These are phyloP conservation scores for Plantago major DNA, from an alignment of 257 asterid species.

Conservation along the genomic window DNA sequence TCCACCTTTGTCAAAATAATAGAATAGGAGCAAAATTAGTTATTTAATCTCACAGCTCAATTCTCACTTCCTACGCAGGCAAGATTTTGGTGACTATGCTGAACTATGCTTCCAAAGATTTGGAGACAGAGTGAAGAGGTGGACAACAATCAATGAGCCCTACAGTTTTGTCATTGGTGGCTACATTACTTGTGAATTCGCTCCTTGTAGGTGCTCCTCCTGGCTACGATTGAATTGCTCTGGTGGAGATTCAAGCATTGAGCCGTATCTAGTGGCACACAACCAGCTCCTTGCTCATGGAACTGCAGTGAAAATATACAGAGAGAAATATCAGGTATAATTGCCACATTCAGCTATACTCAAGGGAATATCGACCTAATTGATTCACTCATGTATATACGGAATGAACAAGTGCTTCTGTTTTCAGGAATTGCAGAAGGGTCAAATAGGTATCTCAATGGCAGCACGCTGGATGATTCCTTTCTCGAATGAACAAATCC, in stretches of 20 bases:
- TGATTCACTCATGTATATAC: too few species aligned
- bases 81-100: conserved; percentile 21
- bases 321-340: conserved; percentile 19
- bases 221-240: conserved; percentile 17
- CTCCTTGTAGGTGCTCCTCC: conserved; percentile 23
- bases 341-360: too few species aligned
- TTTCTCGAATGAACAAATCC: neutral
- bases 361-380: neutral
- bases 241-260: conserved; percentile 19
- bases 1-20: neutral
- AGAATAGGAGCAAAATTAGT: too few species aligned
- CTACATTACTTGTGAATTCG: conserved; percentile 15
- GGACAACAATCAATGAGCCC: conserved; percentile 33
- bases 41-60: neutral
- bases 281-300: conserved; percentile 28
- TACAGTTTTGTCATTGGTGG: conserved; percentile 9
- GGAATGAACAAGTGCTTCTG: neutral
- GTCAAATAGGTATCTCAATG: conserved; percentile 21
- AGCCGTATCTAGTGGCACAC: conserved; percentile 26
- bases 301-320: conserved; percentile 11
- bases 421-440: conserved; percentile 13
- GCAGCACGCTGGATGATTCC: conserved; percentile 22
- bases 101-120: conserved; percentile 26
- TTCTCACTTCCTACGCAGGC: neutral
- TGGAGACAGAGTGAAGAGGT: conserved; percentile 29